phyloP scores from a whole-genome alignment of 2,329 filamentous ascomycete genomes.

The Paecilomyces sp. region DNA sequence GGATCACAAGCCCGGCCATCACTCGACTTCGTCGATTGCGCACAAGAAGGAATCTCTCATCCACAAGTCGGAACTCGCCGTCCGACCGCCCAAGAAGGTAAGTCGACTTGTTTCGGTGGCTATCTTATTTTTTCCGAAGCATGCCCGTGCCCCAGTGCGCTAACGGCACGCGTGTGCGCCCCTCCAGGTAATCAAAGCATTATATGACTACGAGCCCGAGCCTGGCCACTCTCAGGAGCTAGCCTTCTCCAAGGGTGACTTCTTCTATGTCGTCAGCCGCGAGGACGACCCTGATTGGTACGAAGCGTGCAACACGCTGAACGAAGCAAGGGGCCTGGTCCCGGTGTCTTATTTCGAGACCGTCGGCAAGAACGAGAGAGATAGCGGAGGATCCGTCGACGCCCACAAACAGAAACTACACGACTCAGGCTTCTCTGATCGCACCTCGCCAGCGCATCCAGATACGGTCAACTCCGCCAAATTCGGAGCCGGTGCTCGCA shows the following conservation, averaged over 20 bases:
- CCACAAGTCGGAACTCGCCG: slow-evolving; percentile 72
- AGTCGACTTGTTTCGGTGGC: slow-evolving; percentile 22
- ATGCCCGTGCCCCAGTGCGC: not conserved
- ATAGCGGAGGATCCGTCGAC: slow-evolving; percentile 66
- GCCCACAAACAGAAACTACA: slow-evolving; percentile 58
- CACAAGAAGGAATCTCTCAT: too few relatives aligned
- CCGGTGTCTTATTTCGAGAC: slow-evolving; percentile 91
- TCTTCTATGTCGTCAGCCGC: slow-evolving; percentile 94
- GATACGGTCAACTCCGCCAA: slow-evolving; percentile 28
- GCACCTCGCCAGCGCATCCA: slow-evolving; percentile 33
- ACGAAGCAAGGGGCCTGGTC: slow-evolving; percentile 77
- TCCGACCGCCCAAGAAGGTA: slow-evolving; percentile 90
- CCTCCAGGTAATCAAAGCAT: slow-evolving; percentile 82
- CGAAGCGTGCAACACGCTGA: slow-evolving; percentile 90
- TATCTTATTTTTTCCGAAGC: slow-evolving; percentile 3
- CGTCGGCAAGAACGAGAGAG: slow-evolving; percentile 83
- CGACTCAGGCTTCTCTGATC: slow-evolving; percentile 80
- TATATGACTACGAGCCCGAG: slow-evolving; percentile 83
- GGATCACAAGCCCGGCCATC: slow-evolving; percentile 60
- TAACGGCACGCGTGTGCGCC: not conserved
- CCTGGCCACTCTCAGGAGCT: slow-evolving; percentile 64
- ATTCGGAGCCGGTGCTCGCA: slow-evolving; percentile 29
- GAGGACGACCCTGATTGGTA: slow-evolving; percentile 97
- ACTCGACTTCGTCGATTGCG: slow-evolving; percentile 59
- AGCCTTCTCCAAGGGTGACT: slow-evolving; percentile 89